These are phyloP conservation scores for Uronychia binucleata DNA, from an alignment of 73 alveolate genomes.

Conservation along the genomic window DNA sequence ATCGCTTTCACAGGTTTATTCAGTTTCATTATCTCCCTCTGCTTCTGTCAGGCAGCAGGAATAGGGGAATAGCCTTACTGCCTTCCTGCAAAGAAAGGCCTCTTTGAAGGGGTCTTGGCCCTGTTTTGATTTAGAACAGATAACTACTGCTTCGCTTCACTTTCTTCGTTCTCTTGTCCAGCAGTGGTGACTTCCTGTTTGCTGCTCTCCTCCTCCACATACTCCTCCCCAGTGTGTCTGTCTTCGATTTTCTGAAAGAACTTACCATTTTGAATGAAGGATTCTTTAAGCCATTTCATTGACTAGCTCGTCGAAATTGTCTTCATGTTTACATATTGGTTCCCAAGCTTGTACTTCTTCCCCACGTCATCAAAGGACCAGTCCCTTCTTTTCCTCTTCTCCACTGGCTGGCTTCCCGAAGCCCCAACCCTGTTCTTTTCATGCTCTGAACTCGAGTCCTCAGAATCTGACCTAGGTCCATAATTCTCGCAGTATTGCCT, in stretches of 20 bases:
- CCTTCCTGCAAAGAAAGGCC: neutral
- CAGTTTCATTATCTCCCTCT: neutral
- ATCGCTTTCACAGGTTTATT: neutral
- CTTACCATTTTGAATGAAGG: neutral
- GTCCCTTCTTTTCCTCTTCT: neutral
- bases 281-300: neutral
- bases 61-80: neutral
- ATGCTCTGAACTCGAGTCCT: too few relatives aligned
- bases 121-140: neutral
- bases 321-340: neutral
- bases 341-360: neutral
- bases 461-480: too few relatives aligned
- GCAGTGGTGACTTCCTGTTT: neutral
- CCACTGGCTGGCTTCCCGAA: too few relatives aligned
- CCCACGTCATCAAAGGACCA: neutral
- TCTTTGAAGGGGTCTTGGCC: neutral
- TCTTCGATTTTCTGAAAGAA: neutral
- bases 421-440: too few relatives aligned
- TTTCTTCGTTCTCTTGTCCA: neutral
- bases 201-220: too few relatives aligned
- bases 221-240: neutral
- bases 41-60: neutral
- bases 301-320: neutral
- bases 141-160: neutral
- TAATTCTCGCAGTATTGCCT: too few relatives aligned